Conservation (phyloP, 148 eudicot species). For the Arbutus unedo region DNA sequence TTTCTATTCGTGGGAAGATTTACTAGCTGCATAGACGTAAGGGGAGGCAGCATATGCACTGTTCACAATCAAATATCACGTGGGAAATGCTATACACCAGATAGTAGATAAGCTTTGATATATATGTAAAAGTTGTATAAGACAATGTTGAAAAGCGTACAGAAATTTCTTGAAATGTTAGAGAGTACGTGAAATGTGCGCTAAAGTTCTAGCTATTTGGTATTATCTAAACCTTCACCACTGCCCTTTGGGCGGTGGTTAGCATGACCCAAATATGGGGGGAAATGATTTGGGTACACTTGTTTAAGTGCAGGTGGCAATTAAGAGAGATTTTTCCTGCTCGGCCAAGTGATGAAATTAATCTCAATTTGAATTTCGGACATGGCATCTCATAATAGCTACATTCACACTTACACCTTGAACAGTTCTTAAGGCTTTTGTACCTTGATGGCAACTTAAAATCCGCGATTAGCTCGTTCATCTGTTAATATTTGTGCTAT, state of each 20-base stretch:
- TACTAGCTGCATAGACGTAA: not conserved
- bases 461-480: not conserved
- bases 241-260: too few species aligned
- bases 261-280: too few species aligned
- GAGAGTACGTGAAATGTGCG: too few species aligned
- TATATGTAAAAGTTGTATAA: too few species aligned
- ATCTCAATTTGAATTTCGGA: not conserved
- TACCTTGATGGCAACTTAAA: too few species aligned
- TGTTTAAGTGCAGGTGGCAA: not conserved
- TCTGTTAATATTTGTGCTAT: not conserved
- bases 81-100: too few species aligned
- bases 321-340: not conserved
- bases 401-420: not conserved
- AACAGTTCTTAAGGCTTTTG: not conserved
- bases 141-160: too few species aligned
- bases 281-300: not conserved
- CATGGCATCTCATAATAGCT: not conserved
- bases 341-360: not conserved
- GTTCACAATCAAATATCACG: not conserved
- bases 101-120: too few species aligned
- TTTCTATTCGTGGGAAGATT: not conserved
- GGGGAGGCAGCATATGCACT: not conserved
- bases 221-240: too few species aligned
- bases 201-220: too few species aligned
- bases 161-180: too few species aligned